phyloP scores from a whole-genome alignment of 129 eudicot species.

The Tagetes patula region DNA sequence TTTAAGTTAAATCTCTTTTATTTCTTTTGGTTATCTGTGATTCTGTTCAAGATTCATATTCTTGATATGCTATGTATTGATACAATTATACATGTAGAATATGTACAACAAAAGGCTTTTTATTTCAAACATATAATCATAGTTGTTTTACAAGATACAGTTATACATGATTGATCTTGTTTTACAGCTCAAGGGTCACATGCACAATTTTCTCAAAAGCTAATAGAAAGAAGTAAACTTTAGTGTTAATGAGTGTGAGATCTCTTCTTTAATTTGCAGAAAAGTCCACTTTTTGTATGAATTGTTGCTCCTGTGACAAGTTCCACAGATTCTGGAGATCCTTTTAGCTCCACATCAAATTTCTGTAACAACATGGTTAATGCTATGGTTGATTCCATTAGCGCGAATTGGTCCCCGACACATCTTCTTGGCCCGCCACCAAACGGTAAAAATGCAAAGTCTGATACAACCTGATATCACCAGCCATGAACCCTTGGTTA shows the following conservation, averaged over 20 bases:
- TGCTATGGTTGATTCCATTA: slow-evolving; percentile 92
- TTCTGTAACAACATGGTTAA: slow-evolving; percentile 78
- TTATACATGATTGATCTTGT: neutral
- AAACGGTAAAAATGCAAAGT: slow-evolving; percentile 92
- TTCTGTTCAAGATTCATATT: slow-evolving; percentile 23
- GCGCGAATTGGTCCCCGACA: slow-evolving; percentile 98
- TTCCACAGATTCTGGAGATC: slow-evolving; percentile 83
- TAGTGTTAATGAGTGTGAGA: slow-evolving; percentile 31
- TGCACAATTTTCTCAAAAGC: neutral
- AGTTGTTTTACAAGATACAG: neutral
- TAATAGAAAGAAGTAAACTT: neutral
- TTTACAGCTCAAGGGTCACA: neutral
- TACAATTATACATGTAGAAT: slow-evolving; percentile 2
- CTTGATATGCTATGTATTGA: slow-evolving; percentile 20
- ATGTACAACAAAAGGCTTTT: neutral
- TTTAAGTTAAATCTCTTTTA: slow-evolving; percentile 4
- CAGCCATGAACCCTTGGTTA: slow-evolving; percentile 17
- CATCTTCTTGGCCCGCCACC: slow-evolving; percentile 99
- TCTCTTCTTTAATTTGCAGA: slow-evolving; percentile 80
- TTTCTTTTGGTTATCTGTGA: slow-evolving; percentile 3
- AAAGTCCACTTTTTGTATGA: slow-evolving; percentile 84
- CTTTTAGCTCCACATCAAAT: slow-evolving; percentile 81
- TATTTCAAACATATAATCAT: neutral
- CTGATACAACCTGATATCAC: slow-evolving; percentile 64
- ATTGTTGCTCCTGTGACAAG: slow-evolving; percentile 97